phyloP scores from a whole-genome alignment of 2,329 filamentous ascomycete genomes.

The Amylocarpus encephaloides region DNA sequence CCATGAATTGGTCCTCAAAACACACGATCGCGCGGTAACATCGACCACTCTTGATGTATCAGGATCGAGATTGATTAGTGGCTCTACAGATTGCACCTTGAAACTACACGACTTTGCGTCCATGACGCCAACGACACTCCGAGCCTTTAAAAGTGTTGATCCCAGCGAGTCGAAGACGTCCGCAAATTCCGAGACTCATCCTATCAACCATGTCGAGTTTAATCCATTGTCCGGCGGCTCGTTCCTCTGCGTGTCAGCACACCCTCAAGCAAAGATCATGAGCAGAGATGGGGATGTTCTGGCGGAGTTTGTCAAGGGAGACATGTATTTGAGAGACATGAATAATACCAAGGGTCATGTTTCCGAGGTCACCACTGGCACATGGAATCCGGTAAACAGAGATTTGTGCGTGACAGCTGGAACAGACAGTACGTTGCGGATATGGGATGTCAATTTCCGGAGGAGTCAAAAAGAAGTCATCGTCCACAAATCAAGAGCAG shows the following conservation, averaged over 20 bases:
- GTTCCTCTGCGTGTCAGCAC: slow-evolving; percentile 81
- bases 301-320: slow-evolving; percentile 89
- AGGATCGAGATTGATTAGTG: slow-evolving; percentile 80
- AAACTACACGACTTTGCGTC: slow-evolving; percentile 94
- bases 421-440: slow-evolving; percentile 89
- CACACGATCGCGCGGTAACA: slow-evolving; percentile 83
- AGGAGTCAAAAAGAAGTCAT: slow-evolving; percentile 88
- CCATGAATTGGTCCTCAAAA: slow-evolving; percentile 88
- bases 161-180: slow-evolving; percentile 70
- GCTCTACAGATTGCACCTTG: slow-evolving; percentile 81
- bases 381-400: slow-evolving; percentile 83
- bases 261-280: slow-evolving; percentile 84
- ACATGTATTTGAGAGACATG: slow-evolving; percentile 98
- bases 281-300: slow-evolving; percentile 81
- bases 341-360: slow-evolving; percentile 96
- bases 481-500: slow-evolving; percentile 88
- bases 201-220: slow-evolving; percentile 81
- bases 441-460: slow-evolving; percentile 94
- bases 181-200: slow-evolving; percentile 72
- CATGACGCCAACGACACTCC: slow-evolving; percentile 90
- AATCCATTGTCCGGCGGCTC: slow-evolving; percentile 73
- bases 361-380: slow-evolving; percentile 80
- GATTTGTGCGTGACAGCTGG: slow-evolving; percentile 86
- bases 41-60: slow-evolving; percentile 78
- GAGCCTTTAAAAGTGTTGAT: slow-evolving; percentile 88